A percentile compares a stretch with the other conserved stretches of the same genome.
These are phyloP conservation scores for Dothistroma pini DNA, from an alignment of 2,329 filamentous ascomycete species.

Conservation along the genomic window DNA sequence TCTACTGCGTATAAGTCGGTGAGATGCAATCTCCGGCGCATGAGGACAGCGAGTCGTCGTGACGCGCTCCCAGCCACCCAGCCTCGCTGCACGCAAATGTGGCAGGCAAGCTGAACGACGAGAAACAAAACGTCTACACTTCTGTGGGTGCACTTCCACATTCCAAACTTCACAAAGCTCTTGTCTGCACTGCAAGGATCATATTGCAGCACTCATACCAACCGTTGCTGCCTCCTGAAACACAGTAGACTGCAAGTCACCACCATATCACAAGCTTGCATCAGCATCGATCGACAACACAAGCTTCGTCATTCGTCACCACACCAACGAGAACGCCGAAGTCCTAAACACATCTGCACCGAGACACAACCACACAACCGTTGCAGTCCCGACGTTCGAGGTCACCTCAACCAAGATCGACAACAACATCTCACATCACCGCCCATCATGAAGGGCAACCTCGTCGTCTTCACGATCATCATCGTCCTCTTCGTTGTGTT, in stretches of 20 bases:
- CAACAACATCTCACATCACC: constrained; percentile 10
- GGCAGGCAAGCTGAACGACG: constrained; percentile 6
- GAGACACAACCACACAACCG: neutral
- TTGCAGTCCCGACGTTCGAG: neutral
- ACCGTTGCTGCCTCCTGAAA: neutral
- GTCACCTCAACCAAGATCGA: neutral
- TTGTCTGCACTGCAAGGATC: neutral
- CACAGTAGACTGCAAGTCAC: neutral
- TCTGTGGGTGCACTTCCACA: constrained; percentile 1
- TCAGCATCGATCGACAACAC: neutral
- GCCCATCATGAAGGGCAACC: constrained; percentile 48
- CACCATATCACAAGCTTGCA: neutral
- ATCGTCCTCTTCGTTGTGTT: constrained; percentile 52
- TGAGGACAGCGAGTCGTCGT: constrained; percentile 1
- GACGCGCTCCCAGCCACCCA: constrained; percentile 9
- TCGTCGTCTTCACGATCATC: constrained; percentile 52
- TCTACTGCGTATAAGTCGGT: neutral
- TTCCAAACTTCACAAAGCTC: constrained; percentile 6
- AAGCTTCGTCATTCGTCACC: neutral
- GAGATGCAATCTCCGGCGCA: neutral
- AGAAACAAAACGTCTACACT: constrained; percentile 1
- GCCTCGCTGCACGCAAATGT: constrained; percentile 5
- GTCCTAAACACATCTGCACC: neutral
- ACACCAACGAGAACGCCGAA: neutral
- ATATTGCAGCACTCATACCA: neutral